Base-by-base conservation (phyloP, 2,329 filamentous ascomycete genomes). In the Geoglossum cookeanum region DNA sequence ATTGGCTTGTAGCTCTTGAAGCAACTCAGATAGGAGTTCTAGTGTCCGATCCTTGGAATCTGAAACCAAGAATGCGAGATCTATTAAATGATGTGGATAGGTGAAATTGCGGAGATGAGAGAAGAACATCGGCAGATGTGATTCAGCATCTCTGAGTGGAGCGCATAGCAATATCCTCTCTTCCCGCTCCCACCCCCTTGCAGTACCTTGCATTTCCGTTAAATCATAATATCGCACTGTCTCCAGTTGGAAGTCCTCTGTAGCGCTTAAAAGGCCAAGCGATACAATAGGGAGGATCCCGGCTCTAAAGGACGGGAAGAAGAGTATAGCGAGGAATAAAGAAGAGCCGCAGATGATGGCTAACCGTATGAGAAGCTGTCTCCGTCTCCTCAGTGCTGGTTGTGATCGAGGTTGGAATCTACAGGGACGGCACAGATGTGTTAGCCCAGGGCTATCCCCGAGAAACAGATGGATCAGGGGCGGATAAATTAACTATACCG, bases 151-250 rank as follows among this genome's bases (percentile, higher is more conserved):
- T 70, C 92, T 81, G 57, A 98, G 78, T 49, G 92, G 92, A 15
- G 94, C 92, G 70, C 92, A 97, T 58, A 98, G 79, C 35, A 98
- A 76, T 63, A 98, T 95, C 62, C 92, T 82, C 72, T 98, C 92
- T 68, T 94, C 92, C 59, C 89, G 79, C 70, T 97, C 91, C 92
- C 92, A 98, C 4, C 92, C 94, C 62, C 86, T 83, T 56, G 87
- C 87, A 6, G 89, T 92, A 51, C 92, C 92, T 68, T 92, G 85
- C 4, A 94, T 88, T 68, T 92, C 87, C 62, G 84, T 85, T 61
- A 98, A 76, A 68, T 98, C 92, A 71, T 97, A 97, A 72, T 98
- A 97, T 68, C 91, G 87, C 60, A 98, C 87, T 1, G 91, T 97
- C 69, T 97, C 88, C 58, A 97, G 80, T 66, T 94, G 83, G 61